Evolutionary conservation across 176 grass and related monocot genomes (phyloP).

Genomic region (Chloris gayana): DNA sequence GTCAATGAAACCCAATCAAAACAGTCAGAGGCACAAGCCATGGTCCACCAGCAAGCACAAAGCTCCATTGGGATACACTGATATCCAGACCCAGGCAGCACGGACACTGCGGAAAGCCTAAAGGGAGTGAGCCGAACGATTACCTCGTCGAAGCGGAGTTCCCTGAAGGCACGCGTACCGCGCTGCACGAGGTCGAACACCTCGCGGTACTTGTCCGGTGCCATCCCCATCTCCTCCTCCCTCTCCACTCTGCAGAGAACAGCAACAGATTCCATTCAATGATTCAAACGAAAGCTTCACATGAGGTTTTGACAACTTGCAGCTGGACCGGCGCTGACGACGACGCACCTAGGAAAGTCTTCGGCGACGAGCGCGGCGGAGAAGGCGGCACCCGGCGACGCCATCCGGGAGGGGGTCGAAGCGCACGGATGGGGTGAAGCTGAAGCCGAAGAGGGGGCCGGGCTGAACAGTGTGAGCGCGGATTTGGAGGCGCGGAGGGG

Average conservation of each 20-base stretch:
- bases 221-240: slow-evolving; percentile 64
- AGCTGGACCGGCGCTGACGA: not conserved
- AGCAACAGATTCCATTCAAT: not conserved
- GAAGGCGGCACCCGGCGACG: slow-evolving; percentile 43
- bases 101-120: not conserved
- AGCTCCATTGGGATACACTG: not conserved
- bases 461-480: not conserved
- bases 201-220: slow-evolving; percentile 60
- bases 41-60: not conserved
- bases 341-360: slow-evolving; percentile 73
- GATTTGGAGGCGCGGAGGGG: slow-evolving; percentile 1
- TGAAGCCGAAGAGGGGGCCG: not conserved
- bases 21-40: not conserved
- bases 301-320: not conserved
- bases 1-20: not conserved
- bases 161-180: slow-evolving; percentile 60
- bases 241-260: slow-evolving; percentile 65
- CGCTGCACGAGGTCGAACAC: slow-evolving; percentile 65
- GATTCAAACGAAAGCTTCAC: not conserved
- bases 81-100: not conserved
- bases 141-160: slow-evolving; percentile 79
- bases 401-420: slow-evolving; percentile 22
- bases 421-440: not conserved
- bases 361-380: slow-evolving; percentile 58
- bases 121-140: not conserved